Base-by-base conservation (phyloP, 768 basidiomycete genomes). In the Krasilnikovozyma curviuscula region DNA sequence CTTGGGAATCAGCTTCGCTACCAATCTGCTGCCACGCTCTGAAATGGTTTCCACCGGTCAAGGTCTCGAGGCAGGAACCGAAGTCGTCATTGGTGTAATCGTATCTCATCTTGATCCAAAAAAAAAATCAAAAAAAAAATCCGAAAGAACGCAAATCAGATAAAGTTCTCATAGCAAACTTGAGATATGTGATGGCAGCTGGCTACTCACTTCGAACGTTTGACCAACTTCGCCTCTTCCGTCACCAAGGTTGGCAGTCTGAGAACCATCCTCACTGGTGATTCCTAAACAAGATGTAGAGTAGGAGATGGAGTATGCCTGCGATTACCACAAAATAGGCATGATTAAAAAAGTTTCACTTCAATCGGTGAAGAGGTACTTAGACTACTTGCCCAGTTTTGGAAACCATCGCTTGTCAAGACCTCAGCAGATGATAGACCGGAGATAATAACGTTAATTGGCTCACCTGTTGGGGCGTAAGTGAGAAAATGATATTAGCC, bases 1-100 rank as follows among this genome's bases (percentile, higher is more conserved):
- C 83, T 1, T 78, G 75, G 40, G 73, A 79, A 56, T 77, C 67
- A 0, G 73, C 81, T 16, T 67, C 58, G 0, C 79, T 76, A 3
- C 82, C 83, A 55, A 84, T 83, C 69, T 88, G 83, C 58, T 75
- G 77, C 83, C 83, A 88, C 7, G 82, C 82, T 41, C 83, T 73
- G 58, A 82, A 88, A 59, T 88, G 85, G 49, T 86, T 78, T 2
- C 83, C 84, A n/a, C 83, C 83, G 54, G 76, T 70, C 21, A 86
- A 63, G 56, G 76, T 82, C 69, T 88, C 83, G 80, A 84, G 83
- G 63, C 84, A 88, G 0, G 82, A 82, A 24, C 84, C 84, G 71
- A 75, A 77, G 30, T 77, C 65, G 4, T 83, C n/a, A n/a, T n/a
- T 81, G 53, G 51, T 50, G 63, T 83, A 84, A 53, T 77, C 69